Conservation (phyloP, 208 protist species). For the Acanthamoeba divionensis region DNA sequence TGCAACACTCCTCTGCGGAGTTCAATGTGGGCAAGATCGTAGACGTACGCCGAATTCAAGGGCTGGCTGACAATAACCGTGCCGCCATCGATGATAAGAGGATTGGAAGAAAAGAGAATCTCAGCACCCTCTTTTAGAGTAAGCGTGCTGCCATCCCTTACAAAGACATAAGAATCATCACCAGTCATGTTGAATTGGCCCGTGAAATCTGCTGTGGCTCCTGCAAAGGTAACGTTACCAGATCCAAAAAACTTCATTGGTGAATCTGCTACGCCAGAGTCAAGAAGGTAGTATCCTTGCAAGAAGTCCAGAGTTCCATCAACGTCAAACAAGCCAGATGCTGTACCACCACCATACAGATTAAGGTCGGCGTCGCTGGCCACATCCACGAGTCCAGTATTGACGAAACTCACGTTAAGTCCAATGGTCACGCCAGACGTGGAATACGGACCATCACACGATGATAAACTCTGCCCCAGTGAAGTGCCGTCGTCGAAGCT, state of each 20-base stretch:
- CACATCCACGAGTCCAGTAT: background rate
- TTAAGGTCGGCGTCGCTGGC: background rate
- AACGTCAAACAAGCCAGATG: background rate
- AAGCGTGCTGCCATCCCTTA: background rate
- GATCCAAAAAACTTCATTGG: background rate
- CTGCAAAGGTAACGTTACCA: slow-evolving; percentile 2
- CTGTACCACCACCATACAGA: background rate
- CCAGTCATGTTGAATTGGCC: background rate
- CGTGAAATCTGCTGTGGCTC: background rate
- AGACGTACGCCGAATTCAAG: slow-evolving; percentile 17
- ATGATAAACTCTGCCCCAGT: background rate
- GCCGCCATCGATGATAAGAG: slow-evolving; percentile 17
- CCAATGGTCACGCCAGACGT: background rate
- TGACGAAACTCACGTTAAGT: background rate
- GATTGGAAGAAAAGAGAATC: background rate
- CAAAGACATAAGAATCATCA: slow-evolving; percentile 21
- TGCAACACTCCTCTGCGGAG: slow-evolving; percentile 1
- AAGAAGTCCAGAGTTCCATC: slow-evolving; percentile 19
- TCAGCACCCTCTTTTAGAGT: background rate
- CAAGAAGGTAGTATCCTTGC: slow-evolving; percentile 11
- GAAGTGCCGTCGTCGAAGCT: background rate
- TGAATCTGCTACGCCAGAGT: background rate
- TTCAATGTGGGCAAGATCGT: slow-evolving; percentile 31
- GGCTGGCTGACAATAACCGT: slow-evolving; percentile 35
- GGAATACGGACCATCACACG: background rate